Base-by-base conservation (phyloP, 805 yeast species). In the Suhomyces sp. region DNA sequence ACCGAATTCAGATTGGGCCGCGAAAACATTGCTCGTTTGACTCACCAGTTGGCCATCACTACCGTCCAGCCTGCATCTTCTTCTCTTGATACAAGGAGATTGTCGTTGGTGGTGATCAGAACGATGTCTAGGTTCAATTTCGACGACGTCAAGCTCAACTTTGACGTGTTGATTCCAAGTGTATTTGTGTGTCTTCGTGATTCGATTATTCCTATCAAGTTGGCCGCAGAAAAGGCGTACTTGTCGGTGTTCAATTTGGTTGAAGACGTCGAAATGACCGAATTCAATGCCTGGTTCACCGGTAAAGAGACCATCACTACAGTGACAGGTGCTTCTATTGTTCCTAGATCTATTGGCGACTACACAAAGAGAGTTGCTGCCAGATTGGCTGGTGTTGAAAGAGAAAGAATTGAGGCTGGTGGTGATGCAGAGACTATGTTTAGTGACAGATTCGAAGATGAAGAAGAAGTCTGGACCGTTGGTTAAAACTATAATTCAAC, bases 201-300 rank as follows among this genome's bases (percentile, higher is more conserved):
- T 63, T 79, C 85, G n/a, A 77, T 89, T 47, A 90, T 93, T 63
- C 97, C 99, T 4, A 86, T 93, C 60, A 92, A 91, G 63, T 77
- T 93, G 56, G 97, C 97, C 1, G 97, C 97, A 6, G 99, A 93
- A 68, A 90, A 90, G 73, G 91, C 96, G 0, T 91, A 81, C 67
- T 67, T 92, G 58, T 83, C 89, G 1, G 65, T 90, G 15, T 87
- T 91, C 70, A 76, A 80, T 47, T 73, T 93, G 60, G 86, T 88
- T 31, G 89, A 86, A 26, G 96, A 88, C 57, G 80, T 72, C 8
- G 73, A 76, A 19, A 66, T 80, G 71, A 68, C 56, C 0, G 65
- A 70, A 24, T 90, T 89, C 72, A 80, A 79, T 50, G 61, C 62
- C 9, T 93, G 97, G 97, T 80, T 88, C 52, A 72, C 65, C 2